Evolutionary conservation across 164 flowering plant species (phyloP).

Genomic region (Amborella trichopoda): DNA sequence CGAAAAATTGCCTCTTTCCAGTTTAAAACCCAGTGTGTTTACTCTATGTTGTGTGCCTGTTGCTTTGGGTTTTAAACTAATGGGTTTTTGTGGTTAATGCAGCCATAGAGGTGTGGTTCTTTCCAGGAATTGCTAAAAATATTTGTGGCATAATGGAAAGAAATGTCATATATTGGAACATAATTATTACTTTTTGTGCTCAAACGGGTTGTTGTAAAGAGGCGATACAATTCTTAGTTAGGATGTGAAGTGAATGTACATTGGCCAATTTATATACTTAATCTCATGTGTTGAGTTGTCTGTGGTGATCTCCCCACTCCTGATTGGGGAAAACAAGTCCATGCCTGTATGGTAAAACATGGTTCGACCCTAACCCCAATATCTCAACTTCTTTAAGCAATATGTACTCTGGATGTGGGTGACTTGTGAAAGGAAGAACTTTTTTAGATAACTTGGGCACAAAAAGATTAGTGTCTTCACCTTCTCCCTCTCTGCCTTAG

Average conservation of each 20-base stretch:
- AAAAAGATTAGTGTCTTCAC: slow-evolving; percentile 27
- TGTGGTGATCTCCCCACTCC: slow-evolving; percentile 27
- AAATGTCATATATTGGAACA: slow-evolving; percentile 30
- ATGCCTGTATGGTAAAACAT: slow-evolving; percentile 22
- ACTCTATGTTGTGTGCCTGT: slow-evolving; percentile 27
- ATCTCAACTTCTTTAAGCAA: slow-evolving; percentile 31
- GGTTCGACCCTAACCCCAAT: slow-evolving; percentile 21
- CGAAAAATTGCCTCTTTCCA: slow-evolving; percentile 15
- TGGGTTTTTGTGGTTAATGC: slow-evolving; percentile 23
- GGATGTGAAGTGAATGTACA: slow-evolving; percentile 16
- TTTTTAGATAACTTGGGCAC: slow-evolving; percentile 15
- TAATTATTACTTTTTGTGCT: slow-evolving; percentile 23
- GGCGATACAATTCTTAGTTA: slow-evolving; percentile 12
- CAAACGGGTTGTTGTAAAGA: slow-evolving; percentile 11
- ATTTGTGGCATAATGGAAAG: slow-evolving; percentile 15
- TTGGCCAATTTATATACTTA: slow-evolving; percentile 23
- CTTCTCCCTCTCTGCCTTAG: no score
- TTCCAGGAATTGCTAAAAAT: slow-evolving; percentile 17
- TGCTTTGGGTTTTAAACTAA: slow-evolving; percentile 15
- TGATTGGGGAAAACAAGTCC: slow-evolving; percentile 35
- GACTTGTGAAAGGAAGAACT: slow-evolving; percentile 16
- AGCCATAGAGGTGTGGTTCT: slow-evolving; percentile 20
- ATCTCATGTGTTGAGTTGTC: slow-evolving; percentile 24
- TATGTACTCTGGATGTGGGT: slow-evolving; percentile 44
- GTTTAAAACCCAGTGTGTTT: slow-evolving; percentile 22